phyloP scores from a whole-genome alignment of 768 basidiomycete genomes.

The Psilocybe cyanescens region DNA sequence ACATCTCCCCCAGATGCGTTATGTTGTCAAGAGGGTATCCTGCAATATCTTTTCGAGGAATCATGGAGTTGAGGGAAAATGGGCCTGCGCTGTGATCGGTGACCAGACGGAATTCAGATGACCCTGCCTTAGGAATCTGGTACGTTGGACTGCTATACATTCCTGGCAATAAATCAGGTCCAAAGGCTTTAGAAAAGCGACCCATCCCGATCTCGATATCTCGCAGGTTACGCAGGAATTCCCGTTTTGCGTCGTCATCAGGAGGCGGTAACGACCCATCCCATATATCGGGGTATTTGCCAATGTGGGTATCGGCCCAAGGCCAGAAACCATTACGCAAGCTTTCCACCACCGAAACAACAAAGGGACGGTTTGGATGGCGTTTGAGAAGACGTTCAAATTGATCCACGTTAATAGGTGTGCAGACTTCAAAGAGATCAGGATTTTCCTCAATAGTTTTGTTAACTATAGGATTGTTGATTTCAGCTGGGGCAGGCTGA shows the following conservation, averaged over 20 bases:
- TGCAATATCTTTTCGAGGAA: conserved; percentile 21
- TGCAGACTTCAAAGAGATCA: conserved; percentile 38
- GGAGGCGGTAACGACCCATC: conserved; percentile 25
- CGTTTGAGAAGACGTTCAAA: conserved; percentile 28
- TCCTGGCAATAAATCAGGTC: conserved; percentile 38
- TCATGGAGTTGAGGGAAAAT: conserved; percentile 39
- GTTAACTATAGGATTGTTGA: conserved; percentile 18
- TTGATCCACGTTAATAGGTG: conserved; percentile 35
- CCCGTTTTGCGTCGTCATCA: conserved; percentile 13
- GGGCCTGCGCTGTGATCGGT: conserved; percentile 40
- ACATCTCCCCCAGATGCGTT: conserved; percentile 28
- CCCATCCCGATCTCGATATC: conserved; percentile 27
- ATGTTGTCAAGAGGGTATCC: conserved; percentile 38
- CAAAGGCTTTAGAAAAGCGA: conserved; percentile 35
- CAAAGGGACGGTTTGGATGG: conserved; percentile 43
- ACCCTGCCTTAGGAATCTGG: conserved; percentile 37
- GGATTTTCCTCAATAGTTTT: conserved; percentile 27
- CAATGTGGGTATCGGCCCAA: conserved; percentile 29
- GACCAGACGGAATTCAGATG: conserved; percentile 40
- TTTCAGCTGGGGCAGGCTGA: conserved; percentile 22
- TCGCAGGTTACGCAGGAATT: conserved; percentile 31
- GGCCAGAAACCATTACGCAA: conserved; percentile 51
- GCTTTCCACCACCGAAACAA: conserved; percentile 31
- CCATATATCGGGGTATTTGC: conserved; percentile 23
- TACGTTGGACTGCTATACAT: conserved; percentile 45